These are phyloP conservation scores for Argentina anserina DNA, from an alignment of 306 rosid genomes.

Conservation along the genomic window DNA sequence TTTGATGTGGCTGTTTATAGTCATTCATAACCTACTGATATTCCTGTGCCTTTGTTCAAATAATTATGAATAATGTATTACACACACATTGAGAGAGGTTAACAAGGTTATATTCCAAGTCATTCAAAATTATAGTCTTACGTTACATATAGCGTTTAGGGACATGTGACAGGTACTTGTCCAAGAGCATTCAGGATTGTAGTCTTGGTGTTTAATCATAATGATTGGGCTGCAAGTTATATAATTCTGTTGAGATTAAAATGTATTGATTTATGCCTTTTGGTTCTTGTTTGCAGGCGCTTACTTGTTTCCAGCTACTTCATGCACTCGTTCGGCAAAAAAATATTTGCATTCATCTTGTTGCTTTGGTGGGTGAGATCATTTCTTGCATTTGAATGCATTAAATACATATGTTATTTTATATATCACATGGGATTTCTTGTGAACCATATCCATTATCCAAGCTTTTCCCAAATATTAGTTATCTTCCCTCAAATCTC, in stretches of 20 bases:
- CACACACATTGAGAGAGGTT: constrained; percentile 2
- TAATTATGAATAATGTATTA: constrained; percentile 3
- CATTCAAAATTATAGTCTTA: not conserved
- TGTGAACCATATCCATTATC: not conserved
- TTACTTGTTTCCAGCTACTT: constrained; percentile 77
- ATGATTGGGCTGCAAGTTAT: not conserved
- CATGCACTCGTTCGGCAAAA: constrained; percentile 81
- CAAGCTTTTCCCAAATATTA: not conserved
- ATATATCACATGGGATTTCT: no score
- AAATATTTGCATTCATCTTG: constrained; percentile 77
- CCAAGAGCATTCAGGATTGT: not conserved
- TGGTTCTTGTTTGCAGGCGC: constrained; percentile 49
- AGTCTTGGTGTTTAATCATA: not conserved
- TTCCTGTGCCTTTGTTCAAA: constrained; percentile 21
- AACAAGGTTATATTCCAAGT: not conserved
- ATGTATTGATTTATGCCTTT: constrained; percentile 14
- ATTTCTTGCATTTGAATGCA: constrained; percentile 10
- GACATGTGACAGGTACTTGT: not conserved
- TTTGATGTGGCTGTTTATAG: constrained; percentile 17
- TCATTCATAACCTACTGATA: constrained; percentile 7
- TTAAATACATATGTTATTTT: not conserved
- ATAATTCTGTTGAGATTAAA: not conserved
- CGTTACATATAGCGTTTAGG: not conserved
- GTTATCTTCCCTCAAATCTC: not conserved
- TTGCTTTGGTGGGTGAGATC: constrained; percentile 66